phyloP scores from a whole-genome alignment of 2,329 filamentous ascomycete genomes.

The Coleophoma crateriformis region DNA sequence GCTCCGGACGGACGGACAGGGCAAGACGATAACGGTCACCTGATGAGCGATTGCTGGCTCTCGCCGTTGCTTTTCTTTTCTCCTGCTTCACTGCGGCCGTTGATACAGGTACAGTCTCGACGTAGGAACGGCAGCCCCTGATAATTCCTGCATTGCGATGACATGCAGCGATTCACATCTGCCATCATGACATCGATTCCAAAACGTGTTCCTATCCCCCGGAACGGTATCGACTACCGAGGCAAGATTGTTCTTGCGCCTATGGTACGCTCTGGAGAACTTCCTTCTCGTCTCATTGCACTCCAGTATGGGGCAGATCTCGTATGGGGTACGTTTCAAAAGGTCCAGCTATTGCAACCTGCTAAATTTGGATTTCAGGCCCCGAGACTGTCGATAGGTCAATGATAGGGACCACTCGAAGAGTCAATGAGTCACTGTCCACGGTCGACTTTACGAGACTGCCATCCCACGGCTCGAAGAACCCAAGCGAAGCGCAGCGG shows the following conservation, averaged over 20 bases:
- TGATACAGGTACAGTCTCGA: no score
- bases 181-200: constrained; percentile 52
- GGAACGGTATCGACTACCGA: constrained; percentile 86
- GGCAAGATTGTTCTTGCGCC: constrained; percentile 92
- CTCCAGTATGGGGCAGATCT: constrained; percentile 94
- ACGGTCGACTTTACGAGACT: constrained; percentile 81
- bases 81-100: no score
- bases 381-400: constrained; percentile 92
- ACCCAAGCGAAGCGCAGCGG: constrained; percentile 44
- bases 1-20: no score
- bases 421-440: constrained; percentile 67
- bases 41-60: no score
- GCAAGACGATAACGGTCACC: no score
- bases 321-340: constrained; percentile 69
- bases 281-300: constrained; percentile 82
- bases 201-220: constrained; percentile 77
- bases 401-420: constrained; percentile 80
- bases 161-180: constrained; percentile 31
- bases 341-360: no score
- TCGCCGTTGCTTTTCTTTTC: no score
- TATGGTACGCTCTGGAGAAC: constrained; percentile 96
- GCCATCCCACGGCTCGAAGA: constrained; percentile 63
- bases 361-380: constrained; percentile 38
- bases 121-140: no score
- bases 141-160: constrained; percentile 11